A percentile compares a stretch with the other conserved stretches of the same genome.
Evolutionary conservation across 1,139 yeast species (phyloP).

Genomic region (Kazachstania sp.): DNA sequence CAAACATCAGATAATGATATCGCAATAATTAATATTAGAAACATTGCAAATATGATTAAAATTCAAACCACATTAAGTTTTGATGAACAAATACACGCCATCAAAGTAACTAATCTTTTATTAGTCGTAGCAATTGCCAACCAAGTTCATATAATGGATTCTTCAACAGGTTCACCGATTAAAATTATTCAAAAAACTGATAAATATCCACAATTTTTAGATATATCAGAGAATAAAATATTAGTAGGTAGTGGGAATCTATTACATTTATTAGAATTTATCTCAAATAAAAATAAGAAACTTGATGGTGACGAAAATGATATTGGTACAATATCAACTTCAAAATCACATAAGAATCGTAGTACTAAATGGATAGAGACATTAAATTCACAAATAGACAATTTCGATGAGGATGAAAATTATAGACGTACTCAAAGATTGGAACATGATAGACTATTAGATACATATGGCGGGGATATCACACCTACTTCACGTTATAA

Average conservation of each 20-base stretch:
- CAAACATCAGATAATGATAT: conserved; percentile 34
- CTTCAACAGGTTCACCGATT: conserved; percentile 36
- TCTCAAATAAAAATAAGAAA: conserved; percentile 13
- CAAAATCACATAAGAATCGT: conserved; percentile 9
- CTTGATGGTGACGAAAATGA: not conserved
- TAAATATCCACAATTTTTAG: conserved; percentile 25
- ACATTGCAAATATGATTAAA: conserved; percentile 16
- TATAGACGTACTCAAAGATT: conserved; percentile 17
- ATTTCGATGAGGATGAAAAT: conserved; percentile 29
- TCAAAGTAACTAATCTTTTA: conserved; percentile 35
- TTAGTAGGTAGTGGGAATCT: conserved; percentile 26
- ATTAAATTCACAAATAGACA: conserved; percentile 22
- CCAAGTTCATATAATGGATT: conserved; percentile 51
- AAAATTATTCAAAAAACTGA: conserved; percentile 27
- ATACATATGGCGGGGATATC: conserved; percentile 30
- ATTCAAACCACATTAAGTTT: conserved; percentile 19
- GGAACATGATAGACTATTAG: conserved; percentile 17
- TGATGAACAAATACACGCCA: conserved; percentile 26
- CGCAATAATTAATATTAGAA: conserved; percentile 36
- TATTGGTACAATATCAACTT: not conserved
- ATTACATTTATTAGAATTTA: conserved; percentile 25
- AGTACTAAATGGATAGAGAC: conserved; percentile 27
- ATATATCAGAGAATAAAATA: conserved; percentile 28
- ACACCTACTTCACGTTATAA: not conserved
- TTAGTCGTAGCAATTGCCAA: conserved; percentile 61